Conservation (phyloP, 202 grass and related monocot genomes). For the Sporobolus alterniflorus region DNA sequence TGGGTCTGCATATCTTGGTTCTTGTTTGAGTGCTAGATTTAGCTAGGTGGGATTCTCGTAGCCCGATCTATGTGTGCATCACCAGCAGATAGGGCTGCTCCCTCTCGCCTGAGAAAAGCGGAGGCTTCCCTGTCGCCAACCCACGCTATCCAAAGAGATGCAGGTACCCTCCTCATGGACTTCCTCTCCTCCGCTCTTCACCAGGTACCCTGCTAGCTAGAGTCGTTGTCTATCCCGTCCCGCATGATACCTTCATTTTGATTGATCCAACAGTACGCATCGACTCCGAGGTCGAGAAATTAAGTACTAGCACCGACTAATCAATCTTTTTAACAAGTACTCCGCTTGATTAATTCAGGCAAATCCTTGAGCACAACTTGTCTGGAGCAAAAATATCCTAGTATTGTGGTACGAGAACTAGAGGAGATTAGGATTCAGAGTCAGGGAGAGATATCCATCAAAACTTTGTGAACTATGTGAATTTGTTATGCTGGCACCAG, state of each 20-base stretch:
- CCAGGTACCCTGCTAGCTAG: slow-evolving; percentile 49
- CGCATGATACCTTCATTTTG: not conserved
- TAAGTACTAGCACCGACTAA: not conserved
- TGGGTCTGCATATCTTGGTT: no score
- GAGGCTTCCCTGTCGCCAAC: no score
- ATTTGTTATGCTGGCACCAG: not conserved
- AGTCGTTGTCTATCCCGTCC: not conserved
- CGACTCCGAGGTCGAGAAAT: not conserved
- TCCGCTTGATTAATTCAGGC: not conserved
- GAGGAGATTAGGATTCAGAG: not conserved
- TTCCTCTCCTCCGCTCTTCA: slow-evolving; percentile 78
- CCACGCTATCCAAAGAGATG: no score
- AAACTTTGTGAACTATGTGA: not conserved
- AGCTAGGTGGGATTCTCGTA: no score
- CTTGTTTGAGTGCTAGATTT: no score
- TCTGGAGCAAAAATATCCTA: not conserved
- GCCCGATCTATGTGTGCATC: no score
- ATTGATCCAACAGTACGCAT: not conserved
- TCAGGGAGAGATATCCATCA: not conserved
- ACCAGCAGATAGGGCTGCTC: no score
- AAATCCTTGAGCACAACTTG: not conserved
- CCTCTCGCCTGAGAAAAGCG: no score
- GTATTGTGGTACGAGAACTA: not conserved
- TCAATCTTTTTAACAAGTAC: not conserved
- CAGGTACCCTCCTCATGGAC: slow-evolving; percentile 57